phyloP scores from a whole-genome alignment of 2,329 filamentous ascomycete genomes.

The Pezicula carpinea region DNA sequence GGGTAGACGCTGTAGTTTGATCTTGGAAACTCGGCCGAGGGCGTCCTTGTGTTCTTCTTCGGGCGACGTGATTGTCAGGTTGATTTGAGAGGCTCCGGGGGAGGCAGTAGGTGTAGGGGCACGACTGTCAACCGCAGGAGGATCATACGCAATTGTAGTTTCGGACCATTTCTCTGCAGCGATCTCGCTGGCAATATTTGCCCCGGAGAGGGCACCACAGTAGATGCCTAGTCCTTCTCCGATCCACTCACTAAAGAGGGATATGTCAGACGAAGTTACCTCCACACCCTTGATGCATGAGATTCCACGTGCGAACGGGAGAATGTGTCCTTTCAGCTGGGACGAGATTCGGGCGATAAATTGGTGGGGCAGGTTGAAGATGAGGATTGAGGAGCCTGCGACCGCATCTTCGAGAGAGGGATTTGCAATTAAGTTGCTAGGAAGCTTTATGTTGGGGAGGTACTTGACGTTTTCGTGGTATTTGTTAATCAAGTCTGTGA shows the following conservation, averaged over 20 bases:
- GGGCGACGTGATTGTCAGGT: slow-evolving; percentile 42
- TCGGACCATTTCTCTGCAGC: slow-evolving; percentile 95
- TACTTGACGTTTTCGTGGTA: slow-evolving; percentile 98
- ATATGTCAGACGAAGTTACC: slow-evolving; percentile 79
- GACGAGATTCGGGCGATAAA: slow-evolving; percentile 87
- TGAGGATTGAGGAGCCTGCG: slow-evolving; percentile 76
- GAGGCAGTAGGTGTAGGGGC: slow-evolving; percentile 57
- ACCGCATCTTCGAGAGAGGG: slow-evolving; percentile 77
- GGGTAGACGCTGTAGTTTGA: slow-evolving; percentile 71
- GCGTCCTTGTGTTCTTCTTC: slow-evolving; percentile 62
- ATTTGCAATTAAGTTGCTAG: slow-evolving; percentile 78
- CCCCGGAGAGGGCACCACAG: slow-evolving; percentile 90
- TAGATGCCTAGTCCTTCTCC: slow-evolving; percentile 90
- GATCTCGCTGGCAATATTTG: slow-evolving; percentile 94
- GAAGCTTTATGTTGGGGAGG: slow-evolving; percentile 81
- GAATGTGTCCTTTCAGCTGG: slow-evolving; percentile 79
- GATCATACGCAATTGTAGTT: slow-evolving; percentile 94
- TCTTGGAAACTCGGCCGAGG: slow-evolving; percentile 61
- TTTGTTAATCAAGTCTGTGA: slow-evolving; percentile 86
- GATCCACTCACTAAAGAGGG: slow-evolving; percentile 92
- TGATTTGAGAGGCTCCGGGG: slow-evolving; percentile 42
- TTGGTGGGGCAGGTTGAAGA: slow-evolving; percentile 96
- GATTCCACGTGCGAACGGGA: slow-evolving; percentile 88
- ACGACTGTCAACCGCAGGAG: slow-evolving; percentile 80
- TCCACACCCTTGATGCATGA: slow-evolving; percentile 98